phyloP scores from a whole-genome alignment of 352 stramenopile genomes.

The Pilasporangium apinafurcum region DNA sequence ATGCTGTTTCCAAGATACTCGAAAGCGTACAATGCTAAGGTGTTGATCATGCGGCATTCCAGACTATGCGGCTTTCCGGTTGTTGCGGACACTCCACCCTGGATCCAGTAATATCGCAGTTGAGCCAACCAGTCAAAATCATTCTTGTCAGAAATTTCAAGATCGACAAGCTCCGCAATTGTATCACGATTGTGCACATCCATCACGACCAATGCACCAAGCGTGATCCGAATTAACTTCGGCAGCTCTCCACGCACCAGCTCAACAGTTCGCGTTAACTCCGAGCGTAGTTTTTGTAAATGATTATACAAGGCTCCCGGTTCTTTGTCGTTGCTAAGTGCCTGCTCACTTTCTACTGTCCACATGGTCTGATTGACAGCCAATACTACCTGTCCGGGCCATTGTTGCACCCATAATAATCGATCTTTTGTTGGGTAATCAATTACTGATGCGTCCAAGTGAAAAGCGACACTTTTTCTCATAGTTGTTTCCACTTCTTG shows the following conservation, averaged over 20 bases:
- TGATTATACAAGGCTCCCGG: conserved; percentile 49
- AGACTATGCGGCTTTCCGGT: conserved; percentile 85
- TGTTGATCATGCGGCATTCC: conserved; percentile 92
- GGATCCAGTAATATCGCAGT: conserved; percentile 90
- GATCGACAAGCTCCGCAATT: conserved; percentile 85
- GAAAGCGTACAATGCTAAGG: conserved; percentile 87
- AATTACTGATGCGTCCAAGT: conserved; percentile 79
- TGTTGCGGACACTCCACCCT: conserved; percentile 72
- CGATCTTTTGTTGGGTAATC: conserved; percentile 87
- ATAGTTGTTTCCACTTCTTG: conserved; percentile 84
- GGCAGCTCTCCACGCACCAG: conserved; percentile 89
- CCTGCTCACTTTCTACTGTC: conserved; percentile 81
- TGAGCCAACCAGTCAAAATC: conserved; percentile 94
- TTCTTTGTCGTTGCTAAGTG: conserved; percentile 25
- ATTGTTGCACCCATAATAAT: conserved; percentile 88
- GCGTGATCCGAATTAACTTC: conserved; percentile 89
- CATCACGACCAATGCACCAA: conserved; percentile 92
- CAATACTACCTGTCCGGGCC: conserved; percentile 91
- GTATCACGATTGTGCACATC: conserved; percentile 94
- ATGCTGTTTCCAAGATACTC: conserved; percentile 92
- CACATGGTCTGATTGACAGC: conserved; percentile 92
- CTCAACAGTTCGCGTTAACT: conserved; percentile 87
- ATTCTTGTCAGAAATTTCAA: conserved; percentile 65
- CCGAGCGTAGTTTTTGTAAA: conserved; percentile 55
- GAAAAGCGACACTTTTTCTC: conserved; percentile 73